Percentiles rank a stretch among this genome's conserved stretches.
Evolutionary conservation across 202 grass and related monocot species (phyloP).

Genomic region (Zoysia matrella): DNA sequence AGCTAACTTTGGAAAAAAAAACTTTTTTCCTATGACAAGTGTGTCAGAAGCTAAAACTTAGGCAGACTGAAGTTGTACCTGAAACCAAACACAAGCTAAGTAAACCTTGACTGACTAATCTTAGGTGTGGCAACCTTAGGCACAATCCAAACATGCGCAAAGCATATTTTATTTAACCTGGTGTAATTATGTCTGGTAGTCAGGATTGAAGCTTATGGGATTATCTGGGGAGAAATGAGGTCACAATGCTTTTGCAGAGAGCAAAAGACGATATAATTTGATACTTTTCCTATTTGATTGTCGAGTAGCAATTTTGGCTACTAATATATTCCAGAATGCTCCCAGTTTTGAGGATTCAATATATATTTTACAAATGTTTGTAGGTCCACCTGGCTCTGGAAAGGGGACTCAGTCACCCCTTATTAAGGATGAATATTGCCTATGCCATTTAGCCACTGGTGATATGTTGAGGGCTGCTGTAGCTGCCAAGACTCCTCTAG

Average conservation of each 20-base stretch:
- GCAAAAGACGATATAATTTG: neutral
- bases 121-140: no score
- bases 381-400: conserved; percentile 2
- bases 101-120: no score
- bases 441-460: conserved; percentile 97
- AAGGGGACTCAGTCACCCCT: no score
- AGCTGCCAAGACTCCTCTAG: conserved; percentile 83
- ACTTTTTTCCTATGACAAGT: no score
- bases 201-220: neutral
- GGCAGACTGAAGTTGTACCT: no score
- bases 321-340: conserved; percentile 9
- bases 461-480: conserved; percentile 98
- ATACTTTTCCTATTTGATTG: neutral
- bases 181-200: neutral
- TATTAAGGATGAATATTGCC: conserved; percentile 37
- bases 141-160: no score
- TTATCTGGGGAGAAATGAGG: neutral
- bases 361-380: conserved; percentile 24
- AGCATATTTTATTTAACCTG: neutral
- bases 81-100: no score
- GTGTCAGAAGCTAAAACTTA: no score
- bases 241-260: conserved; percentile 1
- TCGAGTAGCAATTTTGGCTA: neutral
- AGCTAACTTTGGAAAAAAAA: no score
- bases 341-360: conserved; percentile 5